These are phyloP conservation scores for Alternaria hordeiaustralica DNA, from an alignment of 2,329 filamentous ascomycete species.

Conservation along the genomic window DNA sequence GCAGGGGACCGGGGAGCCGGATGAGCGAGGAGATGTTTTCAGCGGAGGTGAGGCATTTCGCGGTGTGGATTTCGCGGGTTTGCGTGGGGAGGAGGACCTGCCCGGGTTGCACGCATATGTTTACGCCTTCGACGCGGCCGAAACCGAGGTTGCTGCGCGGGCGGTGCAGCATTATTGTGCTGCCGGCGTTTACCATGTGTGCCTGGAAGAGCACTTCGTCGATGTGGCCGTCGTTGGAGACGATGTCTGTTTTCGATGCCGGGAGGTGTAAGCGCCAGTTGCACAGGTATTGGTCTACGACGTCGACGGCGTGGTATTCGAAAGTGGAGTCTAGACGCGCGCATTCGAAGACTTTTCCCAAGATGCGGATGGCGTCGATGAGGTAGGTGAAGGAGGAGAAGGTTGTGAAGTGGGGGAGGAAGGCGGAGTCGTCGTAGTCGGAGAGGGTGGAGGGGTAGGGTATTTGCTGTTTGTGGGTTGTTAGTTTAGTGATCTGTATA, in stretches of 20 bases:
- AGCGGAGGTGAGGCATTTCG: conserved; percentile 80
- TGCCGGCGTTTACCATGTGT: conserved; percentile 70
- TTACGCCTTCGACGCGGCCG: conserved; percentile 51
- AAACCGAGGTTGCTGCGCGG: conserved; percentile 49
- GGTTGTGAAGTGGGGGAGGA: conserved; percentile 69
- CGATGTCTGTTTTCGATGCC: conserved; percentile 71
- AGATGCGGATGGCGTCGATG: conserved; percentile 78
- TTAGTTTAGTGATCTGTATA: conserved; percentile 3
- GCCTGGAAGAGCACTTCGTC: conserved; percentile 95
- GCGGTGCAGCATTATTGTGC: conserved; percentile 54
- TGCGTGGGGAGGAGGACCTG: conserved; percentile 59
- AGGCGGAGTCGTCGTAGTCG: conserved; percentile 78
- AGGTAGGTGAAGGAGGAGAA: conserved; percentile 89
- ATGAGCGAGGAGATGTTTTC: conserved; percentile 78
- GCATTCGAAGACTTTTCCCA: conserved; percentile 74
- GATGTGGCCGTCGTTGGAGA: conserved; percentile 68
- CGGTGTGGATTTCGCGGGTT: conserved; percentile 69
- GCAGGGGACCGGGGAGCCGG: conserved; percentile 73
- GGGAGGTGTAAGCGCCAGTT: conserved; percentile 86
- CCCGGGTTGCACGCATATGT: conserved; percentile 69
- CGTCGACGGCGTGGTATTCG: conserved; percentile 57
- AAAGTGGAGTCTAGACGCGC: conserved; percentile 42
- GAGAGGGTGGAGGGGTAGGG: conserved; percentile 61
- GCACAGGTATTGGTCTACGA: conserved; percentile 66
- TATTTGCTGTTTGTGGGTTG: conserved; percentile 37